Base-by-base conservation (phyloP, 2,329 filamentous ascomycete genomes). In the Cyphellophora europaea region DNA sequence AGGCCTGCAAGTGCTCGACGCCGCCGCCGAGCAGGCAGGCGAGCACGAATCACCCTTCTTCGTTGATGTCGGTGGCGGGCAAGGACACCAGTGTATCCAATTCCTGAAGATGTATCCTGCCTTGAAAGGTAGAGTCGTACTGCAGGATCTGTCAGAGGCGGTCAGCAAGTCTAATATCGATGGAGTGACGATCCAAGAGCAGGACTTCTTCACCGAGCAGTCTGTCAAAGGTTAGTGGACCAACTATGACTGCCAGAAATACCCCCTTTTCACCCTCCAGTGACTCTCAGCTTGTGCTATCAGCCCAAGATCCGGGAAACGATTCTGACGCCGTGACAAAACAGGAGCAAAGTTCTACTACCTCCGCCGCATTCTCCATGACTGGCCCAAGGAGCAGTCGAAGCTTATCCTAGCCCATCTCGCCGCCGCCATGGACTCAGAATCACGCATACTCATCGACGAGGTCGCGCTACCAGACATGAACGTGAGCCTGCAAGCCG, bases 71-170 rank as follows among this genome's bases (percentile, higher is more conserved):
- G 50, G 48, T 14, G 48, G 49, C 8, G 44, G 47, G 19, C 36
- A 45, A 28, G 50, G 50, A 11, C 47, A 53, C 6, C 44, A 49
- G 19, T 38, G 48, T 5, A 34, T 41, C 12, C 37, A 44, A 14
- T 42, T 49, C 28, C 38, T 39, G 16, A 21, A 42, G 27, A 27
- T 29, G 15, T 39, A 42, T 10, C 43, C 49, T 1, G 16, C 41
- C 6, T n/a, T 47, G 10, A 17, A 29, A 11, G 43, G 38, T 11
- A 32, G 40, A 2, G 33, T 49, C 14, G 35, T 50, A 11, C 42
- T 68, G 3, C 57, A 68, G 38, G 65, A 68, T 37, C 45, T 54
- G 4, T 53, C 53, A 2, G 41, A 50, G n/a, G 50, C 50, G 4
- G 46, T 62, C 13, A 39, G 47, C 14, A 38, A 51, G 11, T 42